Evolutionary conservation across 306 rosid species (phyloP).

Genomic region (Vigna unguiculata): DNA sequence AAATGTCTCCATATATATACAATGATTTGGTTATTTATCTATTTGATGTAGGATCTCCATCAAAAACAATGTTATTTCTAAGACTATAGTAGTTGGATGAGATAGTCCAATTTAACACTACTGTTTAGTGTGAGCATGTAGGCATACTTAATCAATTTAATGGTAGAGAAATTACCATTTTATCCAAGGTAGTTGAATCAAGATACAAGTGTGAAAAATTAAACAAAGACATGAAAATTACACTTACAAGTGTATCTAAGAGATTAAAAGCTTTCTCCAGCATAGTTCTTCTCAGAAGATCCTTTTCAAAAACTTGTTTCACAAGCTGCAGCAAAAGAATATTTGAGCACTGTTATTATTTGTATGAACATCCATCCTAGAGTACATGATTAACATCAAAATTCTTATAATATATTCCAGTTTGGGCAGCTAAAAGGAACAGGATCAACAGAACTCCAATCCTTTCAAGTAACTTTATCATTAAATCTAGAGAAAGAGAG

Average conservation of each 20-base stretch:
- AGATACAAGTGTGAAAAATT: not conserved
- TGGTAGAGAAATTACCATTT: too few species aligned
- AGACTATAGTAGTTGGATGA: too few species aligned
- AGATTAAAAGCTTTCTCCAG: conserved; percentile 83
- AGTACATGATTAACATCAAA: conserved; percentile 34
- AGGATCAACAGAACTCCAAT: conserved; percentile 24
- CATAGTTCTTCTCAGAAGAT: conserved; percentile 63
- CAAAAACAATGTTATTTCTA: too few species aligned
- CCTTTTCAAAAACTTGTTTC: conserved; percentile 83
- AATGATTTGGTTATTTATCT: too few species aligned
- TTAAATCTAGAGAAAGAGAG: conserved; percentile 8
- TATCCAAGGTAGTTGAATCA: too few species aligned
- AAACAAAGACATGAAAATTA: conserved; percentile 24
- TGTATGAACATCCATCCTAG: conserved; percentile 38
- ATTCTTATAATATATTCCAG: conserved; percentile 9
- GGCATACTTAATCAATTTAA: too few species aligned
- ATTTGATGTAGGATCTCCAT: too few species aligned
- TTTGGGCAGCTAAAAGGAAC: conserved; percentile 35
- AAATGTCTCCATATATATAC: too few species aligned
- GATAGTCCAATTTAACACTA: too few species aligned
- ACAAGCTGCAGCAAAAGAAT: conserved; percentile 68
- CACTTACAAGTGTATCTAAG: conserved; percentile 74
- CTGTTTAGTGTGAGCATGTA: too few species aligned
- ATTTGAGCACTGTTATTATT: conserved; percentile 41
- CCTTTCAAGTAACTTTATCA: conserved; percentile 25